Evolutionary conservation across 2,329 filamentous ascomycete genomes (phyloP).

Genomic region (Clonostachys byssicola): DNA sequence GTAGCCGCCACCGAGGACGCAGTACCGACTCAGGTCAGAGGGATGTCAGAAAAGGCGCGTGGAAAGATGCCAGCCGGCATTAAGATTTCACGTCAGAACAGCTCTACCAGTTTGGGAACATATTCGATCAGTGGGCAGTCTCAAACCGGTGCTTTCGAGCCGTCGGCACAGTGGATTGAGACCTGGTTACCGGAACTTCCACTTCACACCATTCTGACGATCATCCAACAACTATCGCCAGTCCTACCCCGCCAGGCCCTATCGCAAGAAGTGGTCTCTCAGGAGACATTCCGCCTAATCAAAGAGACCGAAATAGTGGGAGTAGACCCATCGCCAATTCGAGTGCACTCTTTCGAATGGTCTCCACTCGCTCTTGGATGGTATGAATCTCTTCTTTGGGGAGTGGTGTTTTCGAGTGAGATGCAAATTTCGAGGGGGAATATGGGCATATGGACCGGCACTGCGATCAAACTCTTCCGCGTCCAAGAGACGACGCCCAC

Average conservation of each 20-base stretch:
- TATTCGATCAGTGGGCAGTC: constrained; percentile 55
- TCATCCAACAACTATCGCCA: constrained; percentile 64
- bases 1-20: constrained; percentile 68
- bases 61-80: constrained; percentile 90
- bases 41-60: constrained; percentile 95
- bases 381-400: constrained; percentile 95
- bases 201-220: constrained; percentile 76
- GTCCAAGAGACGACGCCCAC: constrained; percentile 81
- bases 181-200: constrained; percentile 90
- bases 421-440: constrained; percentile 84
- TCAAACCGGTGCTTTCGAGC: constrained; percentile 63
- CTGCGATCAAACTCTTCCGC: constrained; percentile 79
- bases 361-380: constrained; percentile 84
- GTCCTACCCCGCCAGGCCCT: constrained; percentile 49
- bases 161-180: constrained; percentile 83
- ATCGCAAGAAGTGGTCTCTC: constrained; percentile 32
- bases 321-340: constrained; percentile 69
- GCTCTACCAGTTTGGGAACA: constrained; percentile 73
- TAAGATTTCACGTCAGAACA: constrained; percentile 85
- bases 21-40: constrained; percentile 75
- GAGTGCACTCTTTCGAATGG: constrained; percentile 92
- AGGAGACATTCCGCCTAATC: constrained; percentile 49
- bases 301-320: constrained; percentile 60
- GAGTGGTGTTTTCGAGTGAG: constrained; percentile 86
- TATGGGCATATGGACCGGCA: constrained; percentile 92